Conservation (phyloP, 257 asterid species). For the Verbena officinalis region DNA sequence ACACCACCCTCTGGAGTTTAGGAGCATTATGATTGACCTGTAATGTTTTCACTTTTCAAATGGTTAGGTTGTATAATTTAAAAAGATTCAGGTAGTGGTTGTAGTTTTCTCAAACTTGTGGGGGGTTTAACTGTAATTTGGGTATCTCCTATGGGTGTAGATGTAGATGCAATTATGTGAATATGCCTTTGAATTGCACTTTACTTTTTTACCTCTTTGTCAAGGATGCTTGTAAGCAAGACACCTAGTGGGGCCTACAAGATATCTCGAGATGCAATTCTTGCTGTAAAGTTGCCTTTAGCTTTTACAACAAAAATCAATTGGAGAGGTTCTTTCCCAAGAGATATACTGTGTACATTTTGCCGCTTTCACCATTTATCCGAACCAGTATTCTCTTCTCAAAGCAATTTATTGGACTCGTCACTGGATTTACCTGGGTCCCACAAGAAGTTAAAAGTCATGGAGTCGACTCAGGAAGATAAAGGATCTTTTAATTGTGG, state of each 20-base stretch:
- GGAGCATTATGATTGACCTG: too few relatives aligned
- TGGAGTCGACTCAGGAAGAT: constrained; percentile 40
- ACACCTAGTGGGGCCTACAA: constrained; percentile 82
- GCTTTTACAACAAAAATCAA: constrained; percentile 64
- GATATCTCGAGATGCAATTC: constrained; percentile 78
- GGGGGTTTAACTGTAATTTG: too few relatives aligned
- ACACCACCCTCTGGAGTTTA: too few relatives aligned
- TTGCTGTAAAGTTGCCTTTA: constrained; percentile 77
- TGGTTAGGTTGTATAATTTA: too few relatives aligned
- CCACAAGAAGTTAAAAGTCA: constrained; percentile 57
- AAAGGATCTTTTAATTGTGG: constrained; percentile 58
- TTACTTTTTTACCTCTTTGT: constrained; percentile 14
- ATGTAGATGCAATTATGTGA: too few relatives aligned
- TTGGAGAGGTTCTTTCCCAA: constrained; percentile 88
- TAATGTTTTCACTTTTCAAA: too few relatives aligned
- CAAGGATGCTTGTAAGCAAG: constrained; percentile 69
- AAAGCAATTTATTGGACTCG: constrained; percentile 37
- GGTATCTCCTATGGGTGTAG: too few relatives aligned
- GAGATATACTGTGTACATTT: constrained; percentile 73
- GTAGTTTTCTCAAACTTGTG: too few relatives aligned
- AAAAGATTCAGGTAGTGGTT: too few relatives aligned
- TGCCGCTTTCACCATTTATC: constrained; percentile 79
- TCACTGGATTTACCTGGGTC: constrained; percentile 52
- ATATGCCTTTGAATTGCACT: not conserved
- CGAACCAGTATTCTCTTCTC: constrained; percentile 69